These are phyloP conservation scores for Begonia fuchsioides DNA, from an alignment of 306 rosid genomes.

Conservation along the genomic window DNA sequence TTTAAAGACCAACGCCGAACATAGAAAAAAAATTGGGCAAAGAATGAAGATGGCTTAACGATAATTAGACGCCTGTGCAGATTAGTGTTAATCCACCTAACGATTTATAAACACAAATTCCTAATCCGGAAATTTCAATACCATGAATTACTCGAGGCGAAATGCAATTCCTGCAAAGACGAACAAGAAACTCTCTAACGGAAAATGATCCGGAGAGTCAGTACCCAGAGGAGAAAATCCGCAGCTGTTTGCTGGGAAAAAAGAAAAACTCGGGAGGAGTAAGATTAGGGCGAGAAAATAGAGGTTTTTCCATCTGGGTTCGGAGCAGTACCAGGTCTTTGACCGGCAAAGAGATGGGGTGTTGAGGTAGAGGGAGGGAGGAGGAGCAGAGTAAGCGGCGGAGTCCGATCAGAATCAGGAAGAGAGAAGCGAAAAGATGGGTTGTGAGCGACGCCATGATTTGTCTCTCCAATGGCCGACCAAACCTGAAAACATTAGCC, in stretches of 20 bases:
- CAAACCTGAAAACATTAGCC: too few relatives aligned
- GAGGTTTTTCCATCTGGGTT: constrained; percentile 57
- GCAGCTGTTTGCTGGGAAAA: constrained; percentile 53
- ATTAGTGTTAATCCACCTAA: constrained; percentile 39
- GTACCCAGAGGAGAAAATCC: constrained; percentile 51
- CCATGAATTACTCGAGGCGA: constrained; percentile 26
- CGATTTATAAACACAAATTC: constrained; percentile 37
- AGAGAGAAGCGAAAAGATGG: constrained; percentile 50
- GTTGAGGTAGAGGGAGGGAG: constrained; percentile 55
- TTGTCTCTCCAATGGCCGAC: background rate
- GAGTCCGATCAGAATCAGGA: constrained; percentile 47
- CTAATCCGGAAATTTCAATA: constrained; percentile 42
- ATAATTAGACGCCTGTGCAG: constrained; percentile 50
- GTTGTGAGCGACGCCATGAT: constrained; percentile 62
- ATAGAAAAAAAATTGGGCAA: constrained; percentile 64
- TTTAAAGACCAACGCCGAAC: constrained; percentile 55
- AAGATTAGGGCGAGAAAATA: constrained; percentile 51
- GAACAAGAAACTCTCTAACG: constrained; percentile 20
- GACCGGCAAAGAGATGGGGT: constrained; percentile 65
- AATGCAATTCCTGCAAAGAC: constrained; percentile 23
- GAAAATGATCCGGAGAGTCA: constrained; percentile 27
- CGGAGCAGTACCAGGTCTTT: constrained; percentile 58
- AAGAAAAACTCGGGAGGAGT: constrained; percentile 53
- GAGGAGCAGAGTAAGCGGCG: constrained; percentile 61
- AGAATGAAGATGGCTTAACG: constrained; percentile 50